phyloP scores from a whole-genome alignment of 352 stramenopile genomes.

The Phytophthora ohioensis region DNA sequence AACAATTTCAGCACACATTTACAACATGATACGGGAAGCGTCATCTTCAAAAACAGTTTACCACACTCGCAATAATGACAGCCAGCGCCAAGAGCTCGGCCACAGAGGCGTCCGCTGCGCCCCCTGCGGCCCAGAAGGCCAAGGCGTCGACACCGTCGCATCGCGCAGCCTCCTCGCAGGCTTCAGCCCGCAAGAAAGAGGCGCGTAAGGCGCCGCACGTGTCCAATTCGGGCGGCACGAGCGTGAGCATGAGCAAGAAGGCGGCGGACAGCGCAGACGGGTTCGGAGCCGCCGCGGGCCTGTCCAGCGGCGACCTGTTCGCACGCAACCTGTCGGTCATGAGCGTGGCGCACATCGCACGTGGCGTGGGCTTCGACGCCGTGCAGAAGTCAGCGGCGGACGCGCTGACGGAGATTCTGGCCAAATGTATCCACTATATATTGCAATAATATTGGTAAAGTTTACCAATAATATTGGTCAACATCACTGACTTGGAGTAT shows the following conservation, averaged over 20 bases:
- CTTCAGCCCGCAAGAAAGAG: constrained; percentile 34
- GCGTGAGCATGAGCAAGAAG: constrained; percentile 60
- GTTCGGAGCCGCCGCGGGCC: constrained; percentile 19
- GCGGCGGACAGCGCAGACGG: constrained; percentile 29
- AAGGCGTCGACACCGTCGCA: constrained; percentile 11
- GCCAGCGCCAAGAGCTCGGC: constrained; percentile 6
- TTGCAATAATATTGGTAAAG: constrained; percentile 18
- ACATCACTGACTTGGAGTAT: constrained; percentile 1
- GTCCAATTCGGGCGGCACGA: constrained; percentile 38
- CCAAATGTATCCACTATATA: constrained; percentile 46
- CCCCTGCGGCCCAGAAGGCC: constrained; percentile 10
- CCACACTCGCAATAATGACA: constrained; percentile 3
- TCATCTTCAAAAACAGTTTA: background rate
- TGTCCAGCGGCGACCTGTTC: constrained; percentile 56
- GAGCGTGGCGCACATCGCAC: constrained; percentile 57
- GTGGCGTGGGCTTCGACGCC: constrained; percentile 61
- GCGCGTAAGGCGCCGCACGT: constrained; percentile 21
- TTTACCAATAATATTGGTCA: constrained; percentile 17
- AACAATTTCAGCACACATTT: no score
- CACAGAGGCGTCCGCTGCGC: background rate
- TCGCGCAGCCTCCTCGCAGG: constrained; percentile 1
- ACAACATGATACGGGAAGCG: no score
- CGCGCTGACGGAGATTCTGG: constrained; percentile 61
- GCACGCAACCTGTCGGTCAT: constrained; percentile 60
- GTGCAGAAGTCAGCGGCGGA: constrained; percentile 62